Percentiles rank a stretch among this genome's conserved stretches.
phyloP scores from a whole-genome alignment of 129 eudicot genomes.

The Tanacetum coccineum region DNA sequence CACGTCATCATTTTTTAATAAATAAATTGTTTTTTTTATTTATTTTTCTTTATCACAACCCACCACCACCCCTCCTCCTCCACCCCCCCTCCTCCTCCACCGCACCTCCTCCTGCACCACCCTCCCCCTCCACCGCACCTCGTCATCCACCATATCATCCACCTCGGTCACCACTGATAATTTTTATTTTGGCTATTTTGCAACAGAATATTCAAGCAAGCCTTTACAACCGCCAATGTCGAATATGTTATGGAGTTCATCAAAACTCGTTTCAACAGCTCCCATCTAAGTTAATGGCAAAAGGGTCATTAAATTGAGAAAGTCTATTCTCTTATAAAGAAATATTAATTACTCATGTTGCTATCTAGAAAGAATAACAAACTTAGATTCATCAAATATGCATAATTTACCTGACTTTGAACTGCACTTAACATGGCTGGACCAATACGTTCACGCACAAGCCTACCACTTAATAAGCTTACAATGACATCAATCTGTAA shows the following conservation, averaged over 20 bases:
- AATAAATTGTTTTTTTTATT: too few relatives aligned
- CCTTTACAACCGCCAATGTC: slow-evolving; percentile 78
- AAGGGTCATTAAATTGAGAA: background rate
- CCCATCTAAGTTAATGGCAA: slow-evolving; percentile 59
- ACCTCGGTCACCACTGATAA: slow-evolving; percentile 47
- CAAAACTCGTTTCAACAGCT: slow-evolving; percentile 74
- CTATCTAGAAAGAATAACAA: background rate
- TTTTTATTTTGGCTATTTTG: slow-evolving; percentile 66
- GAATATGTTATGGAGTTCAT: slow-evolving; percentile 72
- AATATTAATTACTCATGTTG: background rate
- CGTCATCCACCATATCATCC: slow-evolving; percentile 88
- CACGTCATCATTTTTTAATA: too few relatives aligned
- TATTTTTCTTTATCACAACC: too few relatives aligned
- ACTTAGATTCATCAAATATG: background rate
- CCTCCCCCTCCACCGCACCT: too few relatives aligned
- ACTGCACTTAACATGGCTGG: slow-evolving; percentile 98
- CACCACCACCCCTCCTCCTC: too few relatives aligned
- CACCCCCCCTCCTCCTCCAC: too few relatives aligned
- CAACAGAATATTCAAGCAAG: slow-evolving; percentile 63
- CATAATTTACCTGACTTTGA: slow-evolving; percentile 74
- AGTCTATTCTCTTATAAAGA: background rate
- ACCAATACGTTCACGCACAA: slow-evolving; percentile 97
- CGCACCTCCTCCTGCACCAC: too few relatives aligned
- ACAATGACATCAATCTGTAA: slow-evolving; percentile 88
- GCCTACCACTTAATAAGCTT: slow-evolving; percentile 91